Evolutionary conservation across 1,139 yeast species (phyloP).

Genomic region (Ogataea hybrid): DNA sequence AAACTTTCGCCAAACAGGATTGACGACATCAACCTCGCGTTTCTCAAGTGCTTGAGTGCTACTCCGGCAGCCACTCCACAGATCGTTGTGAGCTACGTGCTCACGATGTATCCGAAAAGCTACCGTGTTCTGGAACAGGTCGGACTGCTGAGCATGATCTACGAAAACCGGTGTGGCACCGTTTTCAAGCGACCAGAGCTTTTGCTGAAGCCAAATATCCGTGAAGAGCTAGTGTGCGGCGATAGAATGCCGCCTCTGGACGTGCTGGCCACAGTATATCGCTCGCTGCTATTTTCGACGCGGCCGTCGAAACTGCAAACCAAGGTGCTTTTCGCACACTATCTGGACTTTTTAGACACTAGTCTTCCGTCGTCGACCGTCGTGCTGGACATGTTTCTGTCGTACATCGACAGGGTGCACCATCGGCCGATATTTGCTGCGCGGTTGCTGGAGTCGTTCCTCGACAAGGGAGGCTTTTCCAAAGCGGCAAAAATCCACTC

Average conservation of each 20-base stretch:
- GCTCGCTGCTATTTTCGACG: constrained; percentile 4
- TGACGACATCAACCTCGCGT: constrained; percentile 13
- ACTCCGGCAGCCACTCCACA: constrained; percentile 11
- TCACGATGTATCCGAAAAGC: constrained; percentile 18
- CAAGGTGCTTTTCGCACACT: constrained; percentile 10
- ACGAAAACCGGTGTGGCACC: constrained; percentile 5
- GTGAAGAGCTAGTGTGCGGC: constrained; percentile 14
- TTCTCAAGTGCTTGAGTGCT: constrained; percentile 13
- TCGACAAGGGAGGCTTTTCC: neutral
- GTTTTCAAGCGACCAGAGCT: constrained; percentile 6
- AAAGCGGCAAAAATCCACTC: constrained; percentile 5
- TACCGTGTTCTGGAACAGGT: constrained; percentile 4
- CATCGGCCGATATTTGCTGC: constrained; percentile 10
- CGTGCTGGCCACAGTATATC: constrained; percentile 10
- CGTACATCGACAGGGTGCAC: constrained; percentile 7
- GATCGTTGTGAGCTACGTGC: constrained; percentile 16
- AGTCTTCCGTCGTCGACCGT: neutral
- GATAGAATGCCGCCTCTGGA: constrained; percentile 12
- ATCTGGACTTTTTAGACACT: constrained; percentile 9
- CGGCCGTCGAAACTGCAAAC: constrained; percentile 13
- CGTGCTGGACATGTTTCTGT: constrained; percentile 20
- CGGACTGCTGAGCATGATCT: constrained; percentile 17
- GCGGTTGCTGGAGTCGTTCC: constrained; percentile 6
- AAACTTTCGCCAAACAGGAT: constrained; percentile 2
- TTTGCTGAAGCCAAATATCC: constrained; percentile 13